Evolutionary conservation across 2,329 filamentous ascomycete species (phyloP).

Genomic region (Xylariaceae sp.): DNA sequence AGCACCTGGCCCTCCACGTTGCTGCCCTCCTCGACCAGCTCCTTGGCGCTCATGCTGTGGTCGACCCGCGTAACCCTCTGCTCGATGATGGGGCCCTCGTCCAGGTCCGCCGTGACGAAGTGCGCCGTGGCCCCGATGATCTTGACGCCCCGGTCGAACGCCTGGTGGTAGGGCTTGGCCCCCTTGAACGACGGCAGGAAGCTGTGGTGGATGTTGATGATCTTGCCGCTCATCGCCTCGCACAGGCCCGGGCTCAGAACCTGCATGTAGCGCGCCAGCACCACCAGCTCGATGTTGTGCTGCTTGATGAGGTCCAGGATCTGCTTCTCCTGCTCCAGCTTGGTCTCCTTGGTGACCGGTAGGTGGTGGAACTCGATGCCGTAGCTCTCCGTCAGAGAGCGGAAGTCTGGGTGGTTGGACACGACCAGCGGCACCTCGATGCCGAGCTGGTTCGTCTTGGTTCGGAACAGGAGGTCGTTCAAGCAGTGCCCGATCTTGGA

Average conservation of each 20-base stretch:
- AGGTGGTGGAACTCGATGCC: conserved; percentile 74
- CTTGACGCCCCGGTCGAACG: conserved; percentile 79
- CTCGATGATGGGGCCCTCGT: conserved; percentile 85
- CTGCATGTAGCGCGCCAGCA: conserved; percentile 83
- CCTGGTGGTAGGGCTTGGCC: conserved; percentile 82
- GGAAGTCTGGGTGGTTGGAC: conserved; percentile 74
- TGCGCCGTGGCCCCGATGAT: conserved; percentile 82
- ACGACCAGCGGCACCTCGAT: conserved; percentile 73
- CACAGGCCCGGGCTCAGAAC: conserved; percentile 70
- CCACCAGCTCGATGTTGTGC: conserved; percentile 68
- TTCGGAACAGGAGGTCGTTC: conserved; percentile 75
- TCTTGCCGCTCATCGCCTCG: conserved; percentile 71
- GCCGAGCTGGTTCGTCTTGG: conserved; percentile 64
- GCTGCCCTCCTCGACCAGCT: conserved; percentile 70
- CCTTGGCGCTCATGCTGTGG: conserved; percentile 68
- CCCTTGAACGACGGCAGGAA: conserved; percentile 86
- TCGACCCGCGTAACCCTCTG: conserved; percentile 72
- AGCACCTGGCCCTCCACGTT: conserved; percentile 80
- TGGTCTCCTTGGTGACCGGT: conserved; percentile 72
- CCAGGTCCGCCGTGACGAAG: conserved; percentile 77
- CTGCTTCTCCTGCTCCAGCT: conserved; percentile 61
- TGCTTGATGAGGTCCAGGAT: conserved; percentile 63
- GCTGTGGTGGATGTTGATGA: conserved; percentile 89
- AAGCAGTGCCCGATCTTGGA: conserved; percentile 83
- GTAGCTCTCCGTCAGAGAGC: conserved; percentile 61